Evolutionary conservation across 2,329 filamentous ascomycete genomes (phyloP), one percentile per base, ranked within the genome.

Genomic region (Onygenales sp.): DNA sequence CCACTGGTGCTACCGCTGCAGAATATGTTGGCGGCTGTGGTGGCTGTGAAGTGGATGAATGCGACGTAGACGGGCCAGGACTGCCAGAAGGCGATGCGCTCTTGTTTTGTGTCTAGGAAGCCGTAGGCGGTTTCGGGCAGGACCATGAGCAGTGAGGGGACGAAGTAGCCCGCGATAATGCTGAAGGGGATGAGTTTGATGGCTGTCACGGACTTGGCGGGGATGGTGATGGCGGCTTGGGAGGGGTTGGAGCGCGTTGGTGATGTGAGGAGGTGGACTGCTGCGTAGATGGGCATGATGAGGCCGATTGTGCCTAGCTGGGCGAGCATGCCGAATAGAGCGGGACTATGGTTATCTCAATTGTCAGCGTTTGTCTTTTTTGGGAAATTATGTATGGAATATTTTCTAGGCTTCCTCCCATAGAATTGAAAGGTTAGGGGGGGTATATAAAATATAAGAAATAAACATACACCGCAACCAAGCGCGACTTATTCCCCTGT

Each of bases 31-130:
- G 55, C 57, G 14, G 58, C 49, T 27, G 64, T 63, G 17, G 63
- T 61, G 33, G 59, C 54, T 48, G 61, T 59, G 54, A 64, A 56
- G 7, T 60, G 58, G 10, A 72, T 57, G 9, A 76, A 50, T 3
- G 69, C 69, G 6, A 76, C 70, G 60, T 71, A 75, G 14, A 76
- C 59, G 0, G 78, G 75, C 64, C 77, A 80, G 3, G 70, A 64
- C 57, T 80, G 76, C 75, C 78, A 79, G 45, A 75, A 57, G 1
- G 74, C 74, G 31, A 77, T 74, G 53, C 73, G 69, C 21, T 66
- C 65, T 59, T 79, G 77, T 57, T 77, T 78, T 10, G 66, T 64
- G n/a, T 69, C 63, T 13, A 69, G 60, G 1, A 68, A 67, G 11
- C 76, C 57, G 1, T 68, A 21, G 0, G 60, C 61, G 0, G 74